These are phyloP conservation scores for Pythium pyrilobum DNA, from an alignment of 352 stramenopile species.

Conservation along the genomic window DNA sequence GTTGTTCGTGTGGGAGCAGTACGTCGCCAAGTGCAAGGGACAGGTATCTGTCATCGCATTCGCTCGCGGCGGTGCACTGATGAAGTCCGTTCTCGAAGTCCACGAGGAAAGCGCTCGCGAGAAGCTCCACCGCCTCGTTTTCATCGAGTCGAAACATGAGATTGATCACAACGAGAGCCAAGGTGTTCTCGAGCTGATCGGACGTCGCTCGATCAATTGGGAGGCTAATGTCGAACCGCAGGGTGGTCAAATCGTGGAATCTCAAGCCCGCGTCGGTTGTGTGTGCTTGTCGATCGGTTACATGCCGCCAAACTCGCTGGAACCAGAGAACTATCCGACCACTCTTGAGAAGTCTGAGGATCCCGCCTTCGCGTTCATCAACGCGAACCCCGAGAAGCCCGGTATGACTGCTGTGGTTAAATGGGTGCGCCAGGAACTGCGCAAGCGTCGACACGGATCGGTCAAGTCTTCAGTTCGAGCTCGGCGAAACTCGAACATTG, in stretches of 20 bases:
- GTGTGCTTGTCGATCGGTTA: constrained; percentile 83
- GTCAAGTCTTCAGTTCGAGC: constrained; percentile 14
- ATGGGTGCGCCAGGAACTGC: constrained; percentile 60
- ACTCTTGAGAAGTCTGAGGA: constrained; percentile 80
- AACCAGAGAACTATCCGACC: constrained; percentile 60
- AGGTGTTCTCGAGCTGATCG: constrained; percentile 74
- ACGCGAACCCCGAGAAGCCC: constrained; percentile 63
- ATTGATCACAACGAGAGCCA: constrained; percentile 77
- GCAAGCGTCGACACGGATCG: constrained; percentile 30
- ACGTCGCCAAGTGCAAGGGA: constrained; percentile 71
- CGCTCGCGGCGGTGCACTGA: constrained; percentile 67
- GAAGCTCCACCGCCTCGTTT: constrained; percentile 76
- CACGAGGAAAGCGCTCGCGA: constrained; percentile 67
- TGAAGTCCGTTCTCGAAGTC: constrained; percentile 81
- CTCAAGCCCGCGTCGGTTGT: constrained; percentile 78
- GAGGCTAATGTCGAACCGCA: constrained; percentile 80
- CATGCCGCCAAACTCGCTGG: constrained; percentile 48
- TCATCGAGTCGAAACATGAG: constrained; percentile 88
- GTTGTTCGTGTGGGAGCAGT: constrained; percentile 86
- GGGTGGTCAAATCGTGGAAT: constrained; percentile 82
- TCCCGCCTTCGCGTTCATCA: constrained; percentile 76
- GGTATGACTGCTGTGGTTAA: constrained; percentile 87
- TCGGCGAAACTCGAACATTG: constrained; percentile 79
- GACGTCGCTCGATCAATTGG: constrained; percentile 85
- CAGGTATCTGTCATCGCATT: constrained; percentile 85